These are phyloP conservation scores for Kockiozyma suomiensis DNA, from an alignment of 805 yeast species.

Conservation along the genomic window DNA sequence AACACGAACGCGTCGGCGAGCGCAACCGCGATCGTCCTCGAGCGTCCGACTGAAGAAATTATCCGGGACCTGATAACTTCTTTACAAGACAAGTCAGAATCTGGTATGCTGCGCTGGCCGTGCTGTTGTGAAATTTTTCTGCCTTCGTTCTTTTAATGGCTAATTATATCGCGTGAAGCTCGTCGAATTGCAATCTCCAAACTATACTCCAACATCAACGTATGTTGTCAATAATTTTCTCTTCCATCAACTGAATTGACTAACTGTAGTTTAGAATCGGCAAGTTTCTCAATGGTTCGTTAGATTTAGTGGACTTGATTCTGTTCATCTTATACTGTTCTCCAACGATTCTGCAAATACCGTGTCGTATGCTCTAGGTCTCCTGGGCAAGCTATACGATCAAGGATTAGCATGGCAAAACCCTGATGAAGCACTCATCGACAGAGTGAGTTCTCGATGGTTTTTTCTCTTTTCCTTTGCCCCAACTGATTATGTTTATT, in stretches of 20 bases:
- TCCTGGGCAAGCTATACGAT: conserved; percentile 7
- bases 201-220: conserved; percentile 3
- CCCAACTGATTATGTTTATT: not conserved
- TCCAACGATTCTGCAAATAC: not conserved
- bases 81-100: not conserved
- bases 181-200: conserved; percentile 15
- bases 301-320: conserved; percentile 4
- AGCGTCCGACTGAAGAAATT: not conserved
- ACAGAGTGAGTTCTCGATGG: not conserved
- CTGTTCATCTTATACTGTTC: not conserved
- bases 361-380: conserved; percentile 7
- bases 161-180: not conserved
- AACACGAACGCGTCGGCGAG: not conserved
- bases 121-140: not conserved
- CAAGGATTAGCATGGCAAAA: conserved; percentile 3
- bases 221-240: not conserved
- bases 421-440: conserved; percentile 7
- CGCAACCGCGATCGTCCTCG: not conserved
- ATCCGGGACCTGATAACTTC: not conserved
- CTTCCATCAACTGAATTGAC: not conserved
- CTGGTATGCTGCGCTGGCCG: not conserved
- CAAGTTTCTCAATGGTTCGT: conserved; percentile 11
- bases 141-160: no score
- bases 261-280: not conserved
- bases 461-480: not conserved